Evolutionary conservation across 2,329 filamentous ascomycete species (phyloP), one percentile per base, ranked within the genome.

Genomic region (Aspergillus sp.): DNA sequence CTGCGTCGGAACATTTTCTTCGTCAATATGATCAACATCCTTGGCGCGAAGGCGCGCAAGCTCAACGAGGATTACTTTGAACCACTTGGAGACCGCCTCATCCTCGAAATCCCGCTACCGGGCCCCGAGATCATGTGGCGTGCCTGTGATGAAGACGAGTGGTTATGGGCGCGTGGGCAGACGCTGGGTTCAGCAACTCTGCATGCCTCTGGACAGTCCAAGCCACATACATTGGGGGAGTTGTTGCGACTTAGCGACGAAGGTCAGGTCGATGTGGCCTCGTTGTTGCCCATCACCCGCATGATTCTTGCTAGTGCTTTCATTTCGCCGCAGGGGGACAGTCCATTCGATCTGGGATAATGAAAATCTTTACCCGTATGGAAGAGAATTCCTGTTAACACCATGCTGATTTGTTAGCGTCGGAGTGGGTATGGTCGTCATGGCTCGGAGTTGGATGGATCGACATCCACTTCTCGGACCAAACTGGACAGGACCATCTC

Each of bases 71-170:
- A 29, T 5, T 55, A 59, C 44, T 55, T 55, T 13, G 55, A 59
- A 19, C 57, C 57, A 1, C 34, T 60, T 2, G 56, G 57, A n/a
- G 54, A 55, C 16, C 50, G 44, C 2, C 47, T 54, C 16, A 42
- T 59, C 5, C 42, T 58, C 9, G 40, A 51, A 5, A 50, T 60
- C 3, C 56, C 58, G 0, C 44, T 59, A 5, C 56, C 58, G 1
- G 58, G 53, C 2, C 54, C 58, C 16, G 56, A 58, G 44, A 46
- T 49, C 20, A 58, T 60, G 58, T 60, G 58, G 58, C 52, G 52
- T 3, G 54, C 52, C 4, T 56, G 56, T 29, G 56, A 52, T 45
- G 43, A 52, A n/a, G 47, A 55, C n/a, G 58, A 58, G 36, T 60
- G 58, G 58, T 20, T 45, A 9, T 25, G 44, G 34, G 47, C 53